A percentile compares a stretch with the other conserved stretches of the same genome.
Evolutionary conservation across 192 early-diverging fungal species (phyloP).

Genomic region (Linnemannia schmuckeri): DNA sequence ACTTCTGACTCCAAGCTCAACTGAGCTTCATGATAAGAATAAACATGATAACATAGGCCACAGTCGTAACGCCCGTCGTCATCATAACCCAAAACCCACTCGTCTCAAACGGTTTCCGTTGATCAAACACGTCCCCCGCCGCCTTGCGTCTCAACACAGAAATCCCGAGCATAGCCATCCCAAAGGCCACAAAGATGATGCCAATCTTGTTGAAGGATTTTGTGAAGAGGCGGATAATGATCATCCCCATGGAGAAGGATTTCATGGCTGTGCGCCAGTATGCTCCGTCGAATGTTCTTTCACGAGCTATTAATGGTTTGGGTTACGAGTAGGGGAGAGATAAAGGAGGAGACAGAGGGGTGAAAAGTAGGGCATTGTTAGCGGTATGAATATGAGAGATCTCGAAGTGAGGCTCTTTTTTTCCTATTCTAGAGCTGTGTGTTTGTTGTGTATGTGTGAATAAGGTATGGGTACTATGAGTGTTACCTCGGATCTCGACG

Average conservation of each 20-base stretch:
- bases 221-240: constrained; percentile 70
- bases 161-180: constrained; percentile 62
- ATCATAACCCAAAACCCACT: constrained; percentile 67
- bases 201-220: constrained; percentile 67
- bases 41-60: constrained; percentile 60
- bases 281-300: constrained; percentile 73
- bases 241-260: constrained; percentile 65
- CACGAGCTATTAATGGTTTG: constrained; percentile 55
- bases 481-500: constrained; percentile 63
- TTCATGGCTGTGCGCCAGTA: constrained; percentile 70
- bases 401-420: not conserved
- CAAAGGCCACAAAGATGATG: constrained; percentile 69
- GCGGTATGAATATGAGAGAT: not conserved
- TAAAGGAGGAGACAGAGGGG: not conserved
- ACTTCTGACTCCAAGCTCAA: not conserved
- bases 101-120: constrained; percentile 64
- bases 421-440: no score
- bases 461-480: no score
- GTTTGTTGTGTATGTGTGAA: no score
- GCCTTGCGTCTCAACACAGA: constrained; percentile 59
- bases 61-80: constrained; percentile 59
- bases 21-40: constrained; percentile 46
- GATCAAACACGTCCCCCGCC: constrained; percentile 69
- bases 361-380: not conserved
- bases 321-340: not conserved